phyloP scores from a whole-genome alignment of 2,329 filamentous ascomycete species.

The Aspergillus vadensis region DNA sequence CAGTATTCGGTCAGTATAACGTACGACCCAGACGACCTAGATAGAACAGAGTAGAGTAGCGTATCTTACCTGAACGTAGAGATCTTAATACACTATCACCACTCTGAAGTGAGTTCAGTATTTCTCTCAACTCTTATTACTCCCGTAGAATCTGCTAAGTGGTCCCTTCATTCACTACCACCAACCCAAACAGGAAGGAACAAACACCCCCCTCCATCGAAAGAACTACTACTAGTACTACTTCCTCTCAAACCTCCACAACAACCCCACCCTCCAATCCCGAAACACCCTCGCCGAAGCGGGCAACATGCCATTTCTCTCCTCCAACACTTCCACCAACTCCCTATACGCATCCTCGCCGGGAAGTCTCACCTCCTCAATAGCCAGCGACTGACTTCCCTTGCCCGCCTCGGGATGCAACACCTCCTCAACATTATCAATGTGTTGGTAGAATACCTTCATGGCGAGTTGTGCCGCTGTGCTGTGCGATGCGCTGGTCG shows the following conservation, averaged over 20 bases:
- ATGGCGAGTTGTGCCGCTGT: conserved; percentile 51
- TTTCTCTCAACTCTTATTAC: too few relatives aligned
- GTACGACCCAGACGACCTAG: too few relatives aligned
- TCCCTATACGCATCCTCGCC: conserved; percentile 38
- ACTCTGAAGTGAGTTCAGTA: too few relatives aligned
- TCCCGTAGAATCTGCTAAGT: too few relatives aligned
- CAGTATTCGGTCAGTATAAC: too few relatives aligned
- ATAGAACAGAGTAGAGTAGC: too few relatives aligned
- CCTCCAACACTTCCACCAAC: conserved; percentile 38
- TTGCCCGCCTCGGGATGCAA: conserved; percentile 41
- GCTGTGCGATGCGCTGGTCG: conserved; percentile 36
- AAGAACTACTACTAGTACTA: not conserved
- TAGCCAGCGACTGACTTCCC: conserved; percentile 42
- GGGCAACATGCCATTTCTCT: conserved; percentile 51
- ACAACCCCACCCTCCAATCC: conserved; percentile 57
- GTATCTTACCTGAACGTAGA: too few relatives aligned
- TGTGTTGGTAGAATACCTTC: conserved; percentile 58
- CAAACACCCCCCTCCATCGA: not conserved
- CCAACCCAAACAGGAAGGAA: conserved; percentile 4
- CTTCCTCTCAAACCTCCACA: conserved; percentile 48
- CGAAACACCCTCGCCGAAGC: conserved; percentile 53
- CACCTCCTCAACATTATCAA: conserved; percentile 35
- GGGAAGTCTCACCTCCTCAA: conserved; percentile 53
- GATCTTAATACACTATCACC: too few relatives aligned
- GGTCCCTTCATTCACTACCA: too few relatives aligned